Base-by-base conservation (phyloP, 176 grass and related monocot species). In the Echinochloa phyllopogon region DNA sequence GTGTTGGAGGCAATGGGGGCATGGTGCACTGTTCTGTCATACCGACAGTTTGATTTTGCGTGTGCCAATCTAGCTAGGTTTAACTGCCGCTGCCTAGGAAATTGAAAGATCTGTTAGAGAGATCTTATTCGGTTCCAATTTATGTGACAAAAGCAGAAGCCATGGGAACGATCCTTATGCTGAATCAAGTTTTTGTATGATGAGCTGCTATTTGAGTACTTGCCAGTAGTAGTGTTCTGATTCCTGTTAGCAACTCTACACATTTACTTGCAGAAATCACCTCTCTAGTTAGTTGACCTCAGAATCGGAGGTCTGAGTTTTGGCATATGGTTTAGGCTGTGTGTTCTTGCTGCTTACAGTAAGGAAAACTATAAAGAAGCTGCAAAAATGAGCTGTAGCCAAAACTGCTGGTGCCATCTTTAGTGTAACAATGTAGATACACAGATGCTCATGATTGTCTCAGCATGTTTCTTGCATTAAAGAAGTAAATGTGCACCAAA, bases 51-150 rank as follows among this genome's bases (percentile, higher is more conserved):
- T 53, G 33, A 20, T 68, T 52, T 52, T 66, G 12, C 45, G 12
- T 33, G 45, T 52, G 11, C 40, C 44, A 65, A 18, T 50, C 45
- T 41, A n/a, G 38, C 78, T 80, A 53, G 77, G 29, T 80, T 50
- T 39, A 60, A 41, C 57, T 25, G 57, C 9, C 56, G 13, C 1
- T 29, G 38, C 12, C 24, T 38, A 0, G 6, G 5, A 45, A 45
- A 4, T n/a, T 39, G 18, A 43, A 77, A n/a, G 40, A 82, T 52
- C 15, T 14, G 9, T 63, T 51, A 40, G 4, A 8, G 44, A 23
- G 48, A 39, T 37, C 29, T 47, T 21, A 48, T 48, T 45, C 9
- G 10, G 18, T 57, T 82, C 17, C 40, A 36, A 52, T 16, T 82
- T 47, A 29, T 14, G 16, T 50, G 63, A 48, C 24, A 53, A 69